Evolutionary conservation across 305 asterid species (phyloP), one percentile per base, ranked within the genome.

Genomic region (Coffea humblotiana): DNA sequence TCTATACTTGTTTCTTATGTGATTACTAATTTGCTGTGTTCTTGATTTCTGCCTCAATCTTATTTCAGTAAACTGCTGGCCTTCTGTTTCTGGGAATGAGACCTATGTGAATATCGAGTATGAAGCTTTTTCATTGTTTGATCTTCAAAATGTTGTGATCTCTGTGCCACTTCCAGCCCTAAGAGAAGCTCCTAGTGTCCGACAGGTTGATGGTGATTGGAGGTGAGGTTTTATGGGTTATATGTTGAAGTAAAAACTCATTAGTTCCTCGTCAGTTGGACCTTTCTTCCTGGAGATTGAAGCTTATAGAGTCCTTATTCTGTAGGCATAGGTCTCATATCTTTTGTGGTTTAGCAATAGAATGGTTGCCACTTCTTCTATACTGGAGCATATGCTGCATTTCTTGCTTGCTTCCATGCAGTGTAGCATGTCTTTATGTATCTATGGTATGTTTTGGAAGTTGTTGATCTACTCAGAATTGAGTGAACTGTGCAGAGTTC

Each of bases 141-240:
- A 88, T 83, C 90, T 95, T 64, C 97, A 93, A 79, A 92, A 92
- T 80, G 97, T 93, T 82, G 89, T 95, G 81, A 91, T 95, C 80
- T 89, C 97, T 82, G 94, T 95, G 76, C 97, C 98, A 80, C 94
- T 95, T 79, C 99, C 99, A 16, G 93, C 97, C 83, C 93, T 95
- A 83, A 88, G 92, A 65, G 99, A 93, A 71, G 88, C 92, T 81
- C 98, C 97, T 61, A 88, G 64, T 77, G 94, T 93, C 60, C 87
- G 83, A 76, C 97, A 93, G 86, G 86, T 93, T 58, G 97, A 95
- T 85, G 99, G 99, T 81, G 98, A 93, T 67, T 93, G 93, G 93
- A 91, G 97, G 99, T 93, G 70, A 87, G 87, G 35, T 56, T 48
- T 27, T 32, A 52, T 27, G 61, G 15, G 40, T 63, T 32, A 27